A percentile compares a stretch with the other conserved stretches of the same genome.
phyloP scores from a whole-genome alignment of 2,329 filamentous ascomycete species.

The Ophiostoma montium region DNA sequence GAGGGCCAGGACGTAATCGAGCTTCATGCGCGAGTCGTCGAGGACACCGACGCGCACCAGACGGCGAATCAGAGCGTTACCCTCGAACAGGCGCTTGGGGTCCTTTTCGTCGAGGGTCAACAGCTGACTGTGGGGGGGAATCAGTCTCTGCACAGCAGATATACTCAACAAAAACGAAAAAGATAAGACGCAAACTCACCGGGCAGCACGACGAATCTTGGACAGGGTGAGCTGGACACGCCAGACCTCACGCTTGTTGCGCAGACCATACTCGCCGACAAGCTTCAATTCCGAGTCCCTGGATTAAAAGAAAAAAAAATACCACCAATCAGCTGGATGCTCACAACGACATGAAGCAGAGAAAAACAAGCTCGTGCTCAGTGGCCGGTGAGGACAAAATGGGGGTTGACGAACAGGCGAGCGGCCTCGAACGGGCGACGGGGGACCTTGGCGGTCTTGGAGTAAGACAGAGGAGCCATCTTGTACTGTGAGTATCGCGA shows the following conservation, averaged over 20 bases:
- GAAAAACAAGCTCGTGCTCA: conserved; percentile 87
- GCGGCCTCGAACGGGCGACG: conserved; percentile 94
- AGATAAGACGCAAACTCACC: conserved; percentile 44
- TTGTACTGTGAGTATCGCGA: conserved; percentile 5
- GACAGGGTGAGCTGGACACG: conserved; percentile 98
- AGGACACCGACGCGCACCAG: conserved; percentile 99
- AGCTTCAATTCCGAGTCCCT: conserved; percentile 99
- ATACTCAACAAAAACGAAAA: background rate
- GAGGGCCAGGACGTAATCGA: conserved; percentile 99
- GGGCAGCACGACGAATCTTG: conserved; percentile 99
- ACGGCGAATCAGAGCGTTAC: conserved; percentile 99
- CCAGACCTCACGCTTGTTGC: conserved; percentile 99
- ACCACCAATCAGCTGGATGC: conserved; percentile 21
- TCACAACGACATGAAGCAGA: conserved; percentile 77
- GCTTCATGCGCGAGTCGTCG: conserved; percentile 99
- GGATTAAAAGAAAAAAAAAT: conserved; percentile 21
- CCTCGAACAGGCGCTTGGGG: conserved; percentile 99
- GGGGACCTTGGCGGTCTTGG: conserved; percentile 99
- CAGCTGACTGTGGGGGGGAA: conserved; percentile 62
- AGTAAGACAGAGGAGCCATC: conserved; percentile 56
- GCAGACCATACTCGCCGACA: conserved; percentile 98
- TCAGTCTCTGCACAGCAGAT: background rate
- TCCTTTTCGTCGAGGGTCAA: conserved; percentile 99
- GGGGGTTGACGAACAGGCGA: conserved; percentile 78
- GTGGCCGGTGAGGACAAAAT: conserved; percentile 41